Evolutionary conservation across 1,139 yeast species (phyloP).

Genomic region (Pichia sp.): DNA sequence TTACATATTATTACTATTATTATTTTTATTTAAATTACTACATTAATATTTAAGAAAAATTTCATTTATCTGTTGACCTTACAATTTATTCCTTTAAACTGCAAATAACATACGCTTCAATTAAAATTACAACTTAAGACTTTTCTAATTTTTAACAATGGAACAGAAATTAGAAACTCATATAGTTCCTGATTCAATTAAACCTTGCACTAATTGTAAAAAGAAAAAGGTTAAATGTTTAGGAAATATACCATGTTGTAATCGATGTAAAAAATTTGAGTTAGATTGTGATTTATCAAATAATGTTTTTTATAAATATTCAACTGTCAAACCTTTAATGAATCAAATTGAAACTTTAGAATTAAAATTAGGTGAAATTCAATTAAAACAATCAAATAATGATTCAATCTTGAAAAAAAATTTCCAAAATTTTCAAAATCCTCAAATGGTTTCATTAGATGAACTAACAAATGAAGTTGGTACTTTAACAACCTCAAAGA

Average conservation of each 20-base stretch:
- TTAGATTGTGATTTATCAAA: constrained; percentile 17
- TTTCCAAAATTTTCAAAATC: neutral
- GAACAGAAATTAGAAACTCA: neutral
- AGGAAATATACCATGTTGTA: constrained; percentile 19
- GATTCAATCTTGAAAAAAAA: neutral
- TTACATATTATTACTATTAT: no score
- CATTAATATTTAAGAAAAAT: no score
- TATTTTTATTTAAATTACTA: no score
- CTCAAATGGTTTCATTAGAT: constrained; percentile 14
- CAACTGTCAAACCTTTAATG: constrained; percentile 16
- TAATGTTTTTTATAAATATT: constrained; percentile 19
- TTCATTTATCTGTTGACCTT: no score
- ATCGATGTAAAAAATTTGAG: constrained; percentile 16
- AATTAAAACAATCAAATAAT: neutral
- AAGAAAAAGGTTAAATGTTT: constrained; percentile 22
- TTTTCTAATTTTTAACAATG: no score
- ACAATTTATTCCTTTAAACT: no score
- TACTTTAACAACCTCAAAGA: constrained; percentile 17
- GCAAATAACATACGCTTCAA: no score
- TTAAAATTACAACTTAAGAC: no score
- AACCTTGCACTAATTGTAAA: constrained; percentile 20
- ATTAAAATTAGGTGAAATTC: constrained; percentile 2
- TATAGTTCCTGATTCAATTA: constrained; percentile 14
- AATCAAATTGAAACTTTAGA: constrained; percentile 11
- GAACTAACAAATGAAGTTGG: constrained; percentile 22